phyloP scores from a whole-genome alignment of 2,329 filamentous ascomycete genomes.

The Lachnellula hyalina region DNA sequence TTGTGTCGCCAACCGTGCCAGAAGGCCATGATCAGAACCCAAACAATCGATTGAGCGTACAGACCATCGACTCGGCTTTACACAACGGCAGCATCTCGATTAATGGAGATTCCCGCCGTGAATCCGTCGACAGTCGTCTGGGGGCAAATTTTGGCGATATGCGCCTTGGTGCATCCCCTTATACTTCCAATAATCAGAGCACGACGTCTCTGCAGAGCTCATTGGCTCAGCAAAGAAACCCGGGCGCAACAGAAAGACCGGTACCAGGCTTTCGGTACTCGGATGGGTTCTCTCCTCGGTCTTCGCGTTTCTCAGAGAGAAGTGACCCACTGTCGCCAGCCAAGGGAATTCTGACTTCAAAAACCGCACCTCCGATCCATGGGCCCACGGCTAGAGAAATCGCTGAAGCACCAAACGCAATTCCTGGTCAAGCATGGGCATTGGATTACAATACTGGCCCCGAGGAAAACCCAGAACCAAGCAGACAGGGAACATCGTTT shows the following conservation, averaged over 20 bases:
- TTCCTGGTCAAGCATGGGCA: conserved; percentile 78
- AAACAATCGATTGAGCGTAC: conserved; percentile 13
- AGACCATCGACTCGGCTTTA: conserved; percentile 20
- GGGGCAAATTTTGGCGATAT: conserved; percentile 67
- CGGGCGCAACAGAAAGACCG: conserved; percentile 34
- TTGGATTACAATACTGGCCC: conserved; percentile 39
- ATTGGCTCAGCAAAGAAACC: conserved; percentile 61
- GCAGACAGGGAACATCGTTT: conserved; percentile 33
- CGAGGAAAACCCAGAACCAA: conserved; percentile 60
- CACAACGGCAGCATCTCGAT: conserved; percentile 28
- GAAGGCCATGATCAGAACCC: conserved; percentile 10
- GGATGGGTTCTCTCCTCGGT: conserved; percentile 42
- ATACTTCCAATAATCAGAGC: conserved; percentile 71
- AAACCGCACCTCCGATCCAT: conserved; percentile 71
- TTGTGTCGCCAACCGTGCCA: conserved; percentile 54
- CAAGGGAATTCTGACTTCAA: conserved; percentile 31
- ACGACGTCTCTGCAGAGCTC: conserved; percentile 69
- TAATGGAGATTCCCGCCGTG: conserved; percentile 52
- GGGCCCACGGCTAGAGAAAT: conserved; percentile 61
- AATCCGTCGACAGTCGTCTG: conserved; percentile 76
- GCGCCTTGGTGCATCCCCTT: conserved; percentile 64
- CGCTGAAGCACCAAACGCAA: conserved; percentile 69
- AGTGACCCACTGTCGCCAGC: conserved; percentile 10
- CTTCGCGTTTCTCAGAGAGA: conserved; percentile 6
- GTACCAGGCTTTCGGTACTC: conserved; percentile 41